Conservation (phyloP, 495 filamentous ascomycete genomes). For the Trichoderma parareesei region DNA sequence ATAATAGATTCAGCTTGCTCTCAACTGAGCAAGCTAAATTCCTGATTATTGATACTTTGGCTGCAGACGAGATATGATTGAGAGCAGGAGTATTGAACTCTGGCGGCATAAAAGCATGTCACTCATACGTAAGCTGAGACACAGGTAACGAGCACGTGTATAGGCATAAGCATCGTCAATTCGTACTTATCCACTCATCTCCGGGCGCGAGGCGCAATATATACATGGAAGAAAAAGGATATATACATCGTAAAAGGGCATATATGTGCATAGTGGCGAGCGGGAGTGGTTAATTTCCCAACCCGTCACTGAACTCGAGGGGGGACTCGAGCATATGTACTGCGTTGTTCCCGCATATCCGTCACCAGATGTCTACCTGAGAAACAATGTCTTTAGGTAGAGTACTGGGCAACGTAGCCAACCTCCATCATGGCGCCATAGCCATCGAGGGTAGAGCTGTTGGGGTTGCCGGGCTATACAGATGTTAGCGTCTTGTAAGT, state of each 20-base stretch:
- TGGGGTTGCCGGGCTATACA: conserved; percentile 32
- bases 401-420: conserved; percentile 36
- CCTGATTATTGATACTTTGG: no score
- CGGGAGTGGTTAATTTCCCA: neutral
- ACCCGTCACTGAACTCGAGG: neutral
- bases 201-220: neutral
- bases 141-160: neutral
- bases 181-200: neutral
- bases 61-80: no score
- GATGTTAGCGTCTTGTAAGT: neutral
- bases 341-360: neutral
- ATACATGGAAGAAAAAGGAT: conserved; percentile 3
- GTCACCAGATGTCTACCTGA: neutral
- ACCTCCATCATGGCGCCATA: conserved; percentile 41
- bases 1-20: neutral
- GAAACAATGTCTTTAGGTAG: neutral
- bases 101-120: no score
- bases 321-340: conserved; percentile 5
- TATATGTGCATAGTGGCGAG: neutral
- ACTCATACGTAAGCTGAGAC: neutral
- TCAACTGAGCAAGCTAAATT: no score
- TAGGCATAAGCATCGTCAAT: conserved; percentile 5
- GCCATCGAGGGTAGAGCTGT: conserved; percentile 28
- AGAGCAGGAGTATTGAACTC: no score
- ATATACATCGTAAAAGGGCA: conserved; percentile 9